Conservation (phyloP, 768 basidiomycete genomes). For the Russula brevipes region DNA sequence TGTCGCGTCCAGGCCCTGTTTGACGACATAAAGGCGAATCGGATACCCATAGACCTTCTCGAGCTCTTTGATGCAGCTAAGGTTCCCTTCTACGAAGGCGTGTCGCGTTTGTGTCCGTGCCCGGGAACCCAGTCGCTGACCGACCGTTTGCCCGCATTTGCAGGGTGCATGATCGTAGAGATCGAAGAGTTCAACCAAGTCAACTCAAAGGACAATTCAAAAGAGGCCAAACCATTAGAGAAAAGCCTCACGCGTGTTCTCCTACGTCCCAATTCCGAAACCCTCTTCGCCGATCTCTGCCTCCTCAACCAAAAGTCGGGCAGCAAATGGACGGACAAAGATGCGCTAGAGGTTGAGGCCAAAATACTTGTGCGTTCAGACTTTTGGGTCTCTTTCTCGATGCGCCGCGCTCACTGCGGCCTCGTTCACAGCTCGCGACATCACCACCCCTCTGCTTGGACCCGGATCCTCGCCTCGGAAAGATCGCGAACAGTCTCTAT, state of each 20-base stretch:
- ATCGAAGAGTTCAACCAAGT: constrained; percentile 69
- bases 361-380: constrained; percentile 55
- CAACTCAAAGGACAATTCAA: constrained; percentile 49
- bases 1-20: constrained; percentile 54
- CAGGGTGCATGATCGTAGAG: constrained; percentile 84
- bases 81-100: constrained; percentile 83
- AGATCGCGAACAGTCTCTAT: constrained; percentile 69
- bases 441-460: constrained; percentile 72
- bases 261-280: constrained; percentile 72
- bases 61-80: constrained; percentile 69
- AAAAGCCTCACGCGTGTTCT: constrained; percentile 48
- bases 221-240: constrained; percentile 51
- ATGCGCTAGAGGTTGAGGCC: constrained; percentile 70
- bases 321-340: constrained; percentile 60
- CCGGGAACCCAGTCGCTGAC: background rate
- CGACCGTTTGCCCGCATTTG: background rate
- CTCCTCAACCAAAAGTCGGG: constrained; percentile 55
- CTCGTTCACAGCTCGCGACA: constrained; percentile 55
- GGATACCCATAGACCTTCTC: constrained; percentile 82
- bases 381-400: background rate
- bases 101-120: constrained; percentile 24
- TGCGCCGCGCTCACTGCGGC: constrained; percentile 5
- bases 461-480: constrained; percentile 70
- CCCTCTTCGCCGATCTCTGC: constrained; percentile 75
- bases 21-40: constrained; percentile 76